These are phyloP conservation scores for Lojkania enalia DNA, from an alignment of 2,329 filamentous ascomycete genomes.

Conservation along the genomic window DNA sequence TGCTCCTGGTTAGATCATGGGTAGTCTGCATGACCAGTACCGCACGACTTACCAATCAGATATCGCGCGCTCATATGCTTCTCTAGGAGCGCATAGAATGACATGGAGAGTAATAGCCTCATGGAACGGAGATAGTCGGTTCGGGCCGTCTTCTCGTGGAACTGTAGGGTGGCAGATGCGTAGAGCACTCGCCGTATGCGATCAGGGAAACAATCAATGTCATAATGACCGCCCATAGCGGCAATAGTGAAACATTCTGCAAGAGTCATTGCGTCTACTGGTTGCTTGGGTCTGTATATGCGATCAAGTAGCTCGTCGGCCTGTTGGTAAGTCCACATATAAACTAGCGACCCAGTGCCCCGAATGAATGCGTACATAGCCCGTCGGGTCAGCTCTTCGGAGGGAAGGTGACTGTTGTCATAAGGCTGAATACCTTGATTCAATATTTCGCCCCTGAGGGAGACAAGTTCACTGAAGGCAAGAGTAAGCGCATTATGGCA, in stretches of 20 bases:
- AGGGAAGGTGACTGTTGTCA: conserved; percentile 31
- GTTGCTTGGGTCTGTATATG: conserved; percentile 34
- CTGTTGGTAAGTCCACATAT: conserved; percentile 39
- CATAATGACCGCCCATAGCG: conserved; percentile 44
- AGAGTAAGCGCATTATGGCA: conserved; percentile 42
- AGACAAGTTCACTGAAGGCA: conserved; percentile 40
- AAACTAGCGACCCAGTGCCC: conserved; percentile 42
- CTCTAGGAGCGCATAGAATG: conserved; percentile 42
- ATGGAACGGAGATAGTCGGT: conserved; percentile 39
- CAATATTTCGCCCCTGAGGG: conserved; percentile 36
- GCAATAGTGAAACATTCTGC: conserved; percentile 42
- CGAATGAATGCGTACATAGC: conserved; percentile 40
- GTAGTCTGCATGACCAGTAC: background rate
- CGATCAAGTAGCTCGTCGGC: conserved; percentile 39
- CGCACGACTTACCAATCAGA: conserved; percentile 38
- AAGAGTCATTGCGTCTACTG: conserved; percentile 36
- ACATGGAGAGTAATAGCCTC: conserved; percentile 40
- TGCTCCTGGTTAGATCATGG: conserved; percentile 13
- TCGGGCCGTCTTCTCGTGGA: conserved; percentile 36
- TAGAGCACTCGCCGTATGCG: conserved; percentile 34
- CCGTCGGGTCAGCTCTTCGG: conserved; percentile 31
- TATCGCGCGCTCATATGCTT: conserved; percentile 46
- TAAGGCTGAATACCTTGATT: conserved; percentile 27
- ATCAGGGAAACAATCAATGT: conserved; percentile 40
- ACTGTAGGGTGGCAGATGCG: conserved; percentile 38